Percentiles rank a stretch among this genome's conserved stretches.
Evolutionary conservation across 768 basidiomycete genomes (phyloP).

Genomic region (Lentinula boryana): DNA sequence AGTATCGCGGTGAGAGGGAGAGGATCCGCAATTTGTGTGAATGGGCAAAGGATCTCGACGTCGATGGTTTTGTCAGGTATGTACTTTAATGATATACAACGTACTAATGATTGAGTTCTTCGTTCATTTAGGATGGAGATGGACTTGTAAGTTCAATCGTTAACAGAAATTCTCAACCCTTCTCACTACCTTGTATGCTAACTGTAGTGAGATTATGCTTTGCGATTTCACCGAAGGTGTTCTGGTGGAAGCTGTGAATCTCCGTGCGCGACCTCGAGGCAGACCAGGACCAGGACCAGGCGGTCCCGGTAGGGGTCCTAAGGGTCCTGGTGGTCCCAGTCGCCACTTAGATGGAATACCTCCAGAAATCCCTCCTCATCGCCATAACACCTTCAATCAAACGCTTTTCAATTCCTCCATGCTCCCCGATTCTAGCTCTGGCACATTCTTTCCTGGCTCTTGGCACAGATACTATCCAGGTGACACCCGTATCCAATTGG

Average conservation of each 20-base stretch:
- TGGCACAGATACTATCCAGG: slow-evolving; percentile 39
- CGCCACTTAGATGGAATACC: neutral
- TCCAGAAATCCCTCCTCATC: neutral
- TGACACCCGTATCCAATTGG: slow-evolving; percentile 36
- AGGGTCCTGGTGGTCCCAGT: slow-evolving; percentile 1
- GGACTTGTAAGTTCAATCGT: slow-evolving; percentile 34
- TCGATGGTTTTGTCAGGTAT: slow-evolving; percentile 45
- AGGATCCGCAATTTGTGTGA: slow-evolving; percentile 34
- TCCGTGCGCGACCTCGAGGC: slow-evolving; percentile 10
- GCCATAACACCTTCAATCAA: neutral
- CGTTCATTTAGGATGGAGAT: slow-evolving; percentile 36
- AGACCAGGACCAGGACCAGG: neutral
- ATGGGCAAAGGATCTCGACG: slow-evolving; percentile 31
- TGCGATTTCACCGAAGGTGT: slow-evolving; percentile 40
- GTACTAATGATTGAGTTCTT: neutral
- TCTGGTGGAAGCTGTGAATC: slow-evolving; percentile 27
- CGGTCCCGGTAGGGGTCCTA: slow-evolving; percentile 3
- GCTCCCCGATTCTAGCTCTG: neutral
- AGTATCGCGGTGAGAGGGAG: slow-evolving; percentile 21
- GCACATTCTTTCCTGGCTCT: slow-evolving; percentile 26
- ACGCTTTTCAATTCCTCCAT: neutral
- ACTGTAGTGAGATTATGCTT: slow-evolving; percentile 38
- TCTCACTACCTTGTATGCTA: neutral
- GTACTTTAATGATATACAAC: neutral
- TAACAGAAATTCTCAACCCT: neutral